Evolutionary conservation across 2,329 filamentous ascomycete genomes (phyloP).

Genomic region (Diaporthe eres): DNA sequence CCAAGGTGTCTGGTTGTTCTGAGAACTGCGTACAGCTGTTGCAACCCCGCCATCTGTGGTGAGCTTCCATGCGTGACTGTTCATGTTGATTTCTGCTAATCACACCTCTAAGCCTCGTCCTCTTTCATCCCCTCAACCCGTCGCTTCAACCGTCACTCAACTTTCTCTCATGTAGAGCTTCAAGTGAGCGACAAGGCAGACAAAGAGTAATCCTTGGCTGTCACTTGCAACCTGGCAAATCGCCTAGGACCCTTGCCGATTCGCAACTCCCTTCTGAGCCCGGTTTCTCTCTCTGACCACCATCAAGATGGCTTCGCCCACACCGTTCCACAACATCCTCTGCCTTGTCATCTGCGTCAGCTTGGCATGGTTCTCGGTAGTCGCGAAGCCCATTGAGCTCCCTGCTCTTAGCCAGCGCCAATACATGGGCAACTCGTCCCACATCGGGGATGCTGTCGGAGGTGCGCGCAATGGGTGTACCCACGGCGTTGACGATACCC

Average conservation of each 20-base stretch:
- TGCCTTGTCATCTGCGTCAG: background rate
- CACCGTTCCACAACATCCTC: background rate
- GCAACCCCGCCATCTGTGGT: background rate
- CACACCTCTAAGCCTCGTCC: background rate
- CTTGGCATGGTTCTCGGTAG: background rate
- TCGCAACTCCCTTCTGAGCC: background rate
- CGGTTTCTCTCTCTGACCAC: background rate
- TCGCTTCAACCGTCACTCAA: background rate
- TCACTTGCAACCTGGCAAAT: background rate
- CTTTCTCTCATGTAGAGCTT: no score
- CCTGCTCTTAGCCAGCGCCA: background rate
- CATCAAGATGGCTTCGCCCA: background rate
- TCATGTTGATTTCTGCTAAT: background rate
- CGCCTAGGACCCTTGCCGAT: background rate
- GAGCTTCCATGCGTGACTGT: background rate
- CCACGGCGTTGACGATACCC: background rate
- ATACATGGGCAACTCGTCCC: background rate
- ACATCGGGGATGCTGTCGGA: background rate
- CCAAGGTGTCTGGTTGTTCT: background rate
- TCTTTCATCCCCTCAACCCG: background rate
- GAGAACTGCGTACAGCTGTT: background rate
- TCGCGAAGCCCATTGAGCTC: constrained; percentile 13
- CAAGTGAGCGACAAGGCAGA: background rate
- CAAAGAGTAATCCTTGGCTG: no score
- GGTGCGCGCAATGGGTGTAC: background rate